Evolutionary conservation across 495 filamentous ascomycete genomes (phyloP).

Genomic region (Jackrogersella multiformis): DNA sequence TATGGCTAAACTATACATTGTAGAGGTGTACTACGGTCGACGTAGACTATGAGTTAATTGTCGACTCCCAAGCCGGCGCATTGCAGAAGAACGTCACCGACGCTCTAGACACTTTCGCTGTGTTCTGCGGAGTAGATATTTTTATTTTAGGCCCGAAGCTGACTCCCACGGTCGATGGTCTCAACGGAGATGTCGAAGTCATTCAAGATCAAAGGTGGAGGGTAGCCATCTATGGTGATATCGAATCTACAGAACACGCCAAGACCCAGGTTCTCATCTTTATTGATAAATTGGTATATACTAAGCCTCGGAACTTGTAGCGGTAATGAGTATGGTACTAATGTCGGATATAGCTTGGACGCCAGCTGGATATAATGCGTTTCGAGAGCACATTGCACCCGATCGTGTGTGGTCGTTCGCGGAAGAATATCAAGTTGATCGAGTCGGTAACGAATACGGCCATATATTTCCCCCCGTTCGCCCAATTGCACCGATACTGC

Average conservation of each 20-base stretch:
- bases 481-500: conserved; percentile 85
- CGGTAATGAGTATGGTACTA: conserved; percentile 21
- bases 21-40: conserved; percentile 93
- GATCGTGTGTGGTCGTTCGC: conserved; percentile 85
- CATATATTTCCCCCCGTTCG: conserved; percentile 97
- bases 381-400: conserved; percentile 89
- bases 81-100: conserved; percentile 72
- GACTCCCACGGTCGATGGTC: conserved; percentile 68
- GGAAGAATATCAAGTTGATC: conserved; percentile 96
- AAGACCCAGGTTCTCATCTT: conserved; percentile 96
- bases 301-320: conserved; percentile 11
- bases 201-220: conserved; percentile 80
- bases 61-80: conserved; percentile 75
- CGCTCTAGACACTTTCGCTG: conserved; percentile 83
- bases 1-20: conserved; percentile 43
- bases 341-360: conserved; percentile 73
- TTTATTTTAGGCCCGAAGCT: conserved; percentile 89
- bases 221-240: conserved; percentile 92
- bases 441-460: conserved; percentile 93
- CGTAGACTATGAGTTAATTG: conserved; percentile 86
- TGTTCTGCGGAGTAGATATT: conserved; percentile 91
- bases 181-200: conserved; percentile 63
- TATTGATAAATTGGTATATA: conserved; percentile 92
- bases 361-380: conserved; percentile 81
- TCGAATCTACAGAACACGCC: conserved; percentile 94